Base-by-base conservation (phyloP, 2,329 filamentous ascomycete genomes). In the Botryosphaeria dothidea region DNA sequence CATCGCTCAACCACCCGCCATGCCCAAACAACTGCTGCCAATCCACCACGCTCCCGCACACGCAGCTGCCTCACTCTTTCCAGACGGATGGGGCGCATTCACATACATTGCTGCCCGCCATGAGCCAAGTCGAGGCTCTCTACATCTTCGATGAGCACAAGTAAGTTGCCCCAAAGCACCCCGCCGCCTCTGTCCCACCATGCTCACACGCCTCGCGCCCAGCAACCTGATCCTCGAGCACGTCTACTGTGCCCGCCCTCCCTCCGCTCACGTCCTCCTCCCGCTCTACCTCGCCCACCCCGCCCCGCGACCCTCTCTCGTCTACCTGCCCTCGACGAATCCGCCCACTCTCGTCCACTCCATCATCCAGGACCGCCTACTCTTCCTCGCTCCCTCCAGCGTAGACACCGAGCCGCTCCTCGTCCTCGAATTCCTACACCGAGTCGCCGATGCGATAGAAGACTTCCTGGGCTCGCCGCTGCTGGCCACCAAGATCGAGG, bases 81-180 rank as follows among this genome's bases (percentile, higher is more conserved):
- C 6, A 2, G 45, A 19, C 60, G 48, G 29, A 51, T 62, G 45
- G 60, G 48, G 31, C 46, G 23, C 52, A 17, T 21, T 17, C 45
- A 11, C 17, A 8, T 19, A 41, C 31, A 31, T 23, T 19, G n/a
- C 27, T 48, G 46, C 36, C 57, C 58, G 57, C 48, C 65, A 84
- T 84, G 82, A 80, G 92, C 81, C 88, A 91, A 75, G 91, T 99
- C 75, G 94, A 98, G 84, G 95, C 94, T 76, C 85, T 99, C 74
- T 94, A 98, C 83, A 93, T 99, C 77, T 97, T 91, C 79, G 93
- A 98, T 86, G 93, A 97, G 83, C 88, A 93, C 81, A 92, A 93
- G 93, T 96, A 82, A 34, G 49, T 64, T 25, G 21, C 21, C n/a
- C 23, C 29, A 23, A 6, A n/a, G 51, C 61, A 38, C 45, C 45